A percentile compares a stretch with the other conserved stretches of the same genome.
Evolutionary conservation across 2,329 filamentous ascomycete species (phyloP).

Genomic region (Trichoderma semiorbis): DNA sequence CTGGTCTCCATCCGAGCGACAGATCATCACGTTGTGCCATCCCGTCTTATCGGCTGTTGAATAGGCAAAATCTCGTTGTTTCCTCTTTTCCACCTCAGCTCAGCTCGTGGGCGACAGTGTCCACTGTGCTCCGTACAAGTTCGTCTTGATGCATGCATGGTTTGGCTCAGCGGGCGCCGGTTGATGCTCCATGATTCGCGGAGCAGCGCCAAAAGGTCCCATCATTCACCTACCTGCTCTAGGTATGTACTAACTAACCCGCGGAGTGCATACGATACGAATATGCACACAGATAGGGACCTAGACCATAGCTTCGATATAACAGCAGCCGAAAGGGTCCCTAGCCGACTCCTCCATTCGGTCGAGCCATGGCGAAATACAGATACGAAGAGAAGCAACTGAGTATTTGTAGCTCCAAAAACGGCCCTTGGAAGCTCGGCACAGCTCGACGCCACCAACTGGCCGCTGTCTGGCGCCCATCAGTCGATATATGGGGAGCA

Average conservation of each 20-base stretch:
- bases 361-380: not conserved
- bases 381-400: not conserved
- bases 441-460: not conserved
- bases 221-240: not conserved
- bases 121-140: not conserved
- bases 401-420: not conserved
- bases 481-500: not conserved
- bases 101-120: not conserved
- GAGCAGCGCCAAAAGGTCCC: not conserved
- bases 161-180: not conserved
- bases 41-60: constrained; percentile 1
- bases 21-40: not conserved
- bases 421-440: not conserved
- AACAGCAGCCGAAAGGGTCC: not conserved
- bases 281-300: not conserved
- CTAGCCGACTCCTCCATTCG: not conserved
- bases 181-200: not conserved
- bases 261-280: not conserved
- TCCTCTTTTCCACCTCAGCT: not conserved
- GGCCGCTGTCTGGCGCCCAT: not conserved
- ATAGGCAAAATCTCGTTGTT: not conserved
- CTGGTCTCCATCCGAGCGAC: not conserved
- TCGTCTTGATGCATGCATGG: not conserved
- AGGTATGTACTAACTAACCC: not conserved
- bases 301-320: not conserved